Evolutionary conservation across 1,284 basidiomycete species (phyloP).

Genomic region (Tylopilus sp.): DNA sequence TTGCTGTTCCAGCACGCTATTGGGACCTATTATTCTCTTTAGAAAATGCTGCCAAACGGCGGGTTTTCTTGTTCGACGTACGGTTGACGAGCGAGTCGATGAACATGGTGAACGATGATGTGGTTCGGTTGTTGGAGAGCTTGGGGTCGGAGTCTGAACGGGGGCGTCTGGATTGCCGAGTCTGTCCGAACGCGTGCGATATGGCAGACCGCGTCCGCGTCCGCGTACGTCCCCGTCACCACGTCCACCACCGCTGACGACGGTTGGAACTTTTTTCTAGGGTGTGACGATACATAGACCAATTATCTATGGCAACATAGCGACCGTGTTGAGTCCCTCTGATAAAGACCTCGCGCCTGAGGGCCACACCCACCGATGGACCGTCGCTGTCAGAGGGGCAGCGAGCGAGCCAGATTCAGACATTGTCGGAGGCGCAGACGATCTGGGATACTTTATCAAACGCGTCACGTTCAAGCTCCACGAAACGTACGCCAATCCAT

Average conservation of each 20-base stretch:
- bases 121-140: not conserved
- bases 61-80: constrained; percentile 10
- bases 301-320: constrained; percentile 96
- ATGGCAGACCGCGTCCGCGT: constrained; percentile 70
- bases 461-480: constrained; percentile 97
- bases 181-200: constrained; percentile 34
- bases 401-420: constrained; percentile 61
- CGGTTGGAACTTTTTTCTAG: constrained; percentile 38
- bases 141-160: constrained; percentile 32
- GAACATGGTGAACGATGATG: constrained; percentile 37
- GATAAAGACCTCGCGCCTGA: constrained; percentile 62
- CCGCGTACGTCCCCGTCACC: constrained; percentile 47
- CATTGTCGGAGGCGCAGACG: constrained; percentile 83
- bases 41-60: not conserved
- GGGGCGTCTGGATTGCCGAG: constrained; percentile 27
- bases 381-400: constrained; percentile 86
- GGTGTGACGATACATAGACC: constrained; percentile 87
- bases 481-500: constrained; percentile 92
- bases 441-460: constrained; percentile 86
- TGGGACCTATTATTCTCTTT: constrained; percentile 43
- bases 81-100: constrained; percentile 56
- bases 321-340: constrained; percentile 73
- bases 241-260: not conserved
- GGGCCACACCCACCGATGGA: constrained; percentile 96
- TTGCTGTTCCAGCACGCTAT: constrained; percentile 63